phyloP scores from a whole-genome alignment of 805 yeast genomes.

The Nakazawaea ishiwadae region DNA sequence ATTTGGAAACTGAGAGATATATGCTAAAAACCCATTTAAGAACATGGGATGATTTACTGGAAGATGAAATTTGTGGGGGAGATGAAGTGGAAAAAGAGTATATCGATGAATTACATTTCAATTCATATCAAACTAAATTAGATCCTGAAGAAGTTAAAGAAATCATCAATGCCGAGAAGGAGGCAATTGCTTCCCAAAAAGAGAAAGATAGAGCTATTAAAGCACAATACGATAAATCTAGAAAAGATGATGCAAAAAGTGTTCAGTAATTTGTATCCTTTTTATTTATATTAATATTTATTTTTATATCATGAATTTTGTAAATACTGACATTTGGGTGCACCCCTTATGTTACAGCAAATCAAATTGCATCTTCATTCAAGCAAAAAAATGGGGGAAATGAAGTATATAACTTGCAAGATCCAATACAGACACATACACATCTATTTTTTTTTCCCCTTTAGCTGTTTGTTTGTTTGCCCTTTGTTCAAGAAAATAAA shows the following conservation, averaged over 20 bases:
- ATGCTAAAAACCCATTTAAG: constrained; percentile 54
- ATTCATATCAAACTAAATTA: constrained; percentile 17
- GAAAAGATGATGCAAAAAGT: neutral
- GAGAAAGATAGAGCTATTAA: constrained; percentile 38
- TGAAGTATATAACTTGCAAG: too few species aligned
- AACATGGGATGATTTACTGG: constrained; percentile 63
- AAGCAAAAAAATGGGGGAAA: too few species aligned
- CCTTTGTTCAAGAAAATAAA: too few species aligned
- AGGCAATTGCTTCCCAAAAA: constrained; percentile 35
- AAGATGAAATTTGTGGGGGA: constrained; percentile 26
- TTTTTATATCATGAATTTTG: too few species aligned
- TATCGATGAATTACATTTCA: constrained; percentile 21
- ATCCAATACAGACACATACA: too few species aligned
- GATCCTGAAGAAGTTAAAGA: constrained; percentile 21
- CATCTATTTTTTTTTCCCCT: too few species aligned
- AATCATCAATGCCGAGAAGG: constrained; percentile 38
- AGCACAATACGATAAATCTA: constrained; percentile 28
- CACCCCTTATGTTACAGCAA: too few species aligned
- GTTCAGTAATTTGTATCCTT: neutral
- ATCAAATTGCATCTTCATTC: too few species aligned
- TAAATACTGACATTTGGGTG: too few species aligned
- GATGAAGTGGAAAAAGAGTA: constrained; percentile 21
- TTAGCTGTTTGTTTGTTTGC: too few species aligned
- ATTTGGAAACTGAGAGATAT: constrained; percentile 45
- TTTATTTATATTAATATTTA: constrained; percentile 5